phyloP scores from a whole-genome alignment of 257 asterid species.

The Leonotis leonurus region DNA sequence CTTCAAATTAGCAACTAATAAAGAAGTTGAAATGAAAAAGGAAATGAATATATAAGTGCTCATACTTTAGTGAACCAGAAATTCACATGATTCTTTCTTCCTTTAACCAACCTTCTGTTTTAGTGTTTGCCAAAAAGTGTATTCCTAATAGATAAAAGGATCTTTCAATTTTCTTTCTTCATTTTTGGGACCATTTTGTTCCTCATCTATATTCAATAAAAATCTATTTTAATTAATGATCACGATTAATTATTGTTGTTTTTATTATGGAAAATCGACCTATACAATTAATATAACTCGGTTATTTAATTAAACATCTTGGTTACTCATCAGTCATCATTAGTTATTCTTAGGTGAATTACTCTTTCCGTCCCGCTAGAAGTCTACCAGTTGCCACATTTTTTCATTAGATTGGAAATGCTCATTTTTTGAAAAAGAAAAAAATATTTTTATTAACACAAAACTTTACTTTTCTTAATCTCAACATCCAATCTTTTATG shows the following conservation, averaged over 20 bases:
- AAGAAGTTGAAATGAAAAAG: slow-evolving; percentile 5
- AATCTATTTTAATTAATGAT: not conserved
- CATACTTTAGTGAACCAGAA: slow-evolving; percentile 15
- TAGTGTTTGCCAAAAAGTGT: slow-evolving; percentile 11
- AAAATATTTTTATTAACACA: too few species aligned
- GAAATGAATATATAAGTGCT: slow-evolving; percentile 5
- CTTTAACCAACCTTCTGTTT: slow-evolving; percentile 13
- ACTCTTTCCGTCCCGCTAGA: too few species aligned
- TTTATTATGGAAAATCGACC: not conserved
- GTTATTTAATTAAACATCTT: not conserved
- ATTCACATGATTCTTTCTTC: slow-evolving; percentile 20
- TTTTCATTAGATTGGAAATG: too few species aligned
- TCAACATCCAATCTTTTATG: too few species aligned
- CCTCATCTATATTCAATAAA: not conserved
- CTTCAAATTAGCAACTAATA: not conserved
- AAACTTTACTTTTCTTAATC: too few species aligned
- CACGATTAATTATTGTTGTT: not conserved
- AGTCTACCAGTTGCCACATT: too few species aligned
- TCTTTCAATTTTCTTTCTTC: slow-evolving; percentile 6
- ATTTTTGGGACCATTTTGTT: slow-evolving; percentile 15
- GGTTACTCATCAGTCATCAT: not conserved
- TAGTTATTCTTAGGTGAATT: not conserved
- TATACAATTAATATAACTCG: too few species aligned
- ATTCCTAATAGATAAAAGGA: not conserved
- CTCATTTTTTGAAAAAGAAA: too few species aligned